Percentiles rank a stretch among this genome's conserved stretches.
phyloP scores from a whole-genome alignment of 768 basidiomycete species.

The Psilocybe subaeruginosa region DNA sequence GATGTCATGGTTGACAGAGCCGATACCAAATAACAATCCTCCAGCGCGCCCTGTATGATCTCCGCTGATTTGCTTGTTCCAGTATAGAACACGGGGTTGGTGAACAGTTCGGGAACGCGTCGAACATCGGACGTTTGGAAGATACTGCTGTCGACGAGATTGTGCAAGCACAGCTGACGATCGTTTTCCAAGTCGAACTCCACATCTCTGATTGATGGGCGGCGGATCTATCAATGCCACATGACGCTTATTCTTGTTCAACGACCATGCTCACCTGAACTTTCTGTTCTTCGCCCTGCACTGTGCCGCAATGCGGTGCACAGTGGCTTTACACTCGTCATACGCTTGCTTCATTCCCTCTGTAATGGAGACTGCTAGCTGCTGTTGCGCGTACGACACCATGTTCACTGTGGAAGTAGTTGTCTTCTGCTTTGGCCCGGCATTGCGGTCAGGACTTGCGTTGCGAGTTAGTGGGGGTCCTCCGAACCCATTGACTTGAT shows the following conservation, averaged over 20 bases:
- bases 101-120: slow-evolving; percentile 54
- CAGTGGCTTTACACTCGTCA: slow-evolving; percentile 46
- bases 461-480: not conserved
- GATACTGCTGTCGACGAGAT: slow-evolving; percentile 20
- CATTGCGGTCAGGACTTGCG: not conserved
- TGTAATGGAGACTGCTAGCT: slow-evolving; percentile 31
- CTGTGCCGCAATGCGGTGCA: slow-evolving; percentile 45
- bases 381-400: slow-evolving; percentile 21
- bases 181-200: slow-evolving; percentile 66
- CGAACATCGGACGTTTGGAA: slow-evolving; percentile 32
- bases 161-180: slow-evolving; percentile 45
- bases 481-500: not conserved
- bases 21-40: slow-evolving; percentile 58
- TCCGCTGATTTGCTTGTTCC: slow-evolving; percentile 41
- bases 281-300: slow-evolving; percentile 52
- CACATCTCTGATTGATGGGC: slow-evolving; percentile 39
- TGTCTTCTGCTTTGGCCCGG: not conserved
- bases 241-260: not conserved
- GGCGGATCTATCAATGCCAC: not conserved
- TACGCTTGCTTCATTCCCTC: slow-evolving; percentile 48
- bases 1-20: slow-evolving; percentile 54
- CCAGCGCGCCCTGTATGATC: slow-evolving; percentile 51
- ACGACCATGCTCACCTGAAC: slow-evolving; percentile 42
- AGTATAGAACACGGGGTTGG: slow-evolving; percentile 53
- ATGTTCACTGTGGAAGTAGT: slow-evolving; percentile 13